These are phyloP conservation scores for Kodamaea kaohsiungensis DNA, from an alignment of 805 yeast species.

Conservation along the genomic window DNA sequence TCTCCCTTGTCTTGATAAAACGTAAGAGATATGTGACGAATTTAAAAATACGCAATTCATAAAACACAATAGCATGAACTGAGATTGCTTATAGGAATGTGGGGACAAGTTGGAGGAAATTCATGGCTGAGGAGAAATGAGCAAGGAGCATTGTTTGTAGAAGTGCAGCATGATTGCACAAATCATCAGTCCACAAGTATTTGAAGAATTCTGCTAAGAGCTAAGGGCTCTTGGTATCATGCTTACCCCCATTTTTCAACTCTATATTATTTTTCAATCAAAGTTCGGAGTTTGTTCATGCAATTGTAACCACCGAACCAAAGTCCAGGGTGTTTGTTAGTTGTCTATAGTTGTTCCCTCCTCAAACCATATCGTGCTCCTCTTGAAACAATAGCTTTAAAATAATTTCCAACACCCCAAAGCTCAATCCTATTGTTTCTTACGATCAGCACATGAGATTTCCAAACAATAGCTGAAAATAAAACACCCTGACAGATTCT, in stretches of 20 bases:
- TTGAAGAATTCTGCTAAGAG: too few species aligned
- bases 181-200: background rate
- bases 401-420: background rate
- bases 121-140: background rate
- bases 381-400: background rate
- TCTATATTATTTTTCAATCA: background rate
- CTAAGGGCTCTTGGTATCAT: background rate
- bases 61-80: too few species aligned
- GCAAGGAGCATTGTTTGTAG: background rate
- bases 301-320: background rate
- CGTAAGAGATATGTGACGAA: background rate
- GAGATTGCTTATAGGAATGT: background rate
- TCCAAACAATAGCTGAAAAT: background rate
- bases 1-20: too few species aligned
- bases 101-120: background rate
- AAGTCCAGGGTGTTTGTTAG: background rate
- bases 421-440: background rate
- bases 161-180: background rate
- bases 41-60: background rate
- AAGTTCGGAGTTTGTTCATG: background rate
- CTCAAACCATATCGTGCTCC: background rate
- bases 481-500: background rate
- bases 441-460: background rate
- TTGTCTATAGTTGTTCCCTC: background rate
- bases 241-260: too few species aligned